Evolutionary conservation across 345 rosid genomes (phyloP).

Genomic region (Ceriops decandra): DNA sequence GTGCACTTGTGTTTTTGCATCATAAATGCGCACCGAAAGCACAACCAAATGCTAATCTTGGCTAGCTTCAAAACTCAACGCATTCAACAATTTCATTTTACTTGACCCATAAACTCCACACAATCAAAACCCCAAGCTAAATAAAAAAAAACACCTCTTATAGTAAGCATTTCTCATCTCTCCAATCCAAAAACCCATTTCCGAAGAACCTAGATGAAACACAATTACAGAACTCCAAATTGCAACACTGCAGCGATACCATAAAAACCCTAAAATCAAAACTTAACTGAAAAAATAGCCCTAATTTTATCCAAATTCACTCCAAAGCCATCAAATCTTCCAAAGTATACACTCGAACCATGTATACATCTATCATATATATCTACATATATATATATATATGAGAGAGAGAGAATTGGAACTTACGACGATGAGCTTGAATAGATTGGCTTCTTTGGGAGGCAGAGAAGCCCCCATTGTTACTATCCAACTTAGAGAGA

Average conservation of each 20-base stretch:
- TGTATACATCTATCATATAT: not conserved
- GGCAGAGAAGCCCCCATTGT: slow-evolving; percentile 97
- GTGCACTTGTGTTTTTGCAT: not conserved
- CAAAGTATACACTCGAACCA: not conserved
- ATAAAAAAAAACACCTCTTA: not conserved
- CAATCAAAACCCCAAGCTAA: not conserved
- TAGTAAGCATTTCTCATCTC: not conserved
- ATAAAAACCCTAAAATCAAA: too few species aligned
- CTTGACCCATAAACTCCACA: not conserved
- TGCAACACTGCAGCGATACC: too few species aligned
- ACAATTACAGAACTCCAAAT: too few species aligned
- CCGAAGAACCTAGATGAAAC: not conserved
- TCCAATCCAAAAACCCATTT: not conserved
- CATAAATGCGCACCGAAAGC: not conserved
- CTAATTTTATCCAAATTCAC: too few species aligned
- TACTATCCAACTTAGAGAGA: not conserved
- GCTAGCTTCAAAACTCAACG: not conserved
- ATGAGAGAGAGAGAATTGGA: slow-evolving; percentile 21
- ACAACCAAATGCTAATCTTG: too few species aligned
- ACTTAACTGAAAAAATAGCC: too few species aligned
- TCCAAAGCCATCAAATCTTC: too few species aligned
- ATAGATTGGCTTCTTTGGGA: slow-evolving; percentile 98
- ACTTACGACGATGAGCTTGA: slow-evolving; percentile 99
- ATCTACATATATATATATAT: not conserved
- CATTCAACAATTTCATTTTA: not conserved